phyloP scores from a whole-genome alignment of 495 filamentous ascomycete species.

The Penicillium cataractarum region DNA sequence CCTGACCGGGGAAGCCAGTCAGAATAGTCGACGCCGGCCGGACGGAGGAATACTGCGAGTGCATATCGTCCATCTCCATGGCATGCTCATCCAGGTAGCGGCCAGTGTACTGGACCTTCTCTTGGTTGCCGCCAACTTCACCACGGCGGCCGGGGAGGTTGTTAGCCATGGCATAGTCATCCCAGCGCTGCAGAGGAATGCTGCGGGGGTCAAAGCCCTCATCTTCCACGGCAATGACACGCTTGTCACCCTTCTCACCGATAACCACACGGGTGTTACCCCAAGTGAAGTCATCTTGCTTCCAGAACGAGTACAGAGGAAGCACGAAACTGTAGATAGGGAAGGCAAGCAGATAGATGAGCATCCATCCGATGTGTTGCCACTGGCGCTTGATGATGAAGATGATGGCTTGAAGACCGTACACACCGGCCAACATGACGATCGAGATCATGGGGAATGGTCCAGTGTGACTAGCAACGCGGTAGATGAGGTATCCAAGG shows the following conservation, averaged over 20 bases:
- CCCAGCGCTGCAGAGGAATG: constrained; percentile 94
- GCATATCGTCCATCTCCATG: constrained; percentile 97
- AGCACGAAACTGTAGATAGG: constrained; percentile 92
- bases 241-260: constrained; percentile 87
- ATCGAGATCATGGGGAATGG: constrained; percentile 87
- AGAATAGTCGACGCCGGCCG: constrained; percentile 91
- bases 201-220: constrained; percentile 87
- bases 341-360: constrained; percentile 93
- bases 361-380: constrained; percentile 99
- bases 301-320: constrained; percentile 98
- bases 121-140: constrained; percentile 48
- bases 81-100: constrained; percentile 64
- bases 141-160: constrained; percentile 91
- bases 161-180: constrained; percentile 92
- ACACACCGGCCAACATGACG: constrained; percentile 84
- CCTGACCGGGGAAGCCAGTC: constrained; percentile 76
- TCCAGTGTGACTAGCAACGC: constrained; percentile 67
- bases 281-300: constrained; percentile 87
- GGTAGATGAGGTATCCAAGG: constrained; percentile 86
- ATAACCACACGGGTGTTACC: constrained; percentile 70
- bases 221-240: constrained; percentile 83
- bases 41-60: constrained; percentile 92
- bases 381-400: constrained; percentile 96
- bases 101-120: constrained; percentile 61
- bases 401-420: constrained; percentile 92